Conservation (phyloP, 257 asterid species). For the Phtheirospermum japonicum region DNA sequence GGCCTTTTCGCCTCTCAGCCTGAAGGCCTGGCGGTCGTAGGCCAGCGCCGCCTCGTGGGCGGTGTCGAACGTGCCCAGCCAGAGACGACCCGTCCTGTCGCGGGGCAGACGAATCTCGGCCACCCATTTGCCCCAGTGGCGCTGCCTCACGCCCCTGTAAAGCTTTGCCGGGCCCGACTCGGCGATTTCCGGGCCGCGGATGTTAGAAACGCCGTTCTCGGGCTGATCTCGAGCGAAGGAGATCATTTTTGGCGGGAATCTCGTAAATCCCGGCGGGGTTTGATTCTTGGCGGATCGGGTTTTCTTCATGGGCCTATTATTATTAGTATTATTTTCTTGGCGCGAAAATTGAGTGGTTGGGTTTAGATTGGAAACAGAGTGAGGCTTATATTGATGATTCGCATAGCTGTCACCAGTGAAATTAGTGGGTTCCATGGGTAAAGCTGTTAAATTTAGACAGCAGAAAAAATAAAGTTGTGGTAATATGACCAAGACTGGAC, state of each 20-base stretch:
- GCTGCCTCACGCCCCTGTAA: constrained; percentile 53
- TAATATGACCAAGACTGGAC: neutral
- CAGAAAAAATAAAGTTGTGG: neutral
- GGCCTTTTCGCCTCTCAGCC: constrained; percentile 43
- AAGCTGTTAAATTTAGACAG: neutral
- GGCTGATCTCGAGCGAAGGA: constrained; percentile 30
- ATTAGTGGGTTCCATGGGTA: constrained; percentile 10
- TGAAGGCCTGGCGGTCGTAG: constrained; percentile 49
- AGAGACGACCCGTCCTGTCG: constrained; percentile 42
- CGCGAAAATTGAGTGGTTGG: too few species aligned
- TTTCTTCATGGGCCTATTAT: constrained; percentile 27
- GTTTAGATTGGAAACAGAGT: neutral
- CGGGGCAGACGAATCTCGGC: too few species aligned
- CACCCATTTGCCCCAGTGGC: constrained; percentile 66
- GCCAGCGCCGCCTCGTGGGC: constrained; percentile 55
- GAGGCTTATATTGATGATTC: neutral
- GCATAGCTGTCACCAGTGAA: neutral
- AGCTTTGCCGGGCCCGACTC: too few species aligned
- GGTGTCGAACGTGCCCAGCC: constrained; percentile 49
- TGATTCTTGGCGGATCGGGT: constrained; percentile 9
- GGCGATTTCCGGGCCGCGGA: too few species aligned
- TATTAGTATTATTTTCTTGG: neutral
- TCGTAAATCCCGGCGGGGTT: neutral
- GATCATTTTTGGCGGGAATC: constrained; percentile 29
- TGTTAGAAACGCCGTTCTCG: too few species aligned